Evolutionary conservation across 2,329 filamentous ascomycete genomes (phyloP).

Genomic region (Trichoderma sp.): DNA sequence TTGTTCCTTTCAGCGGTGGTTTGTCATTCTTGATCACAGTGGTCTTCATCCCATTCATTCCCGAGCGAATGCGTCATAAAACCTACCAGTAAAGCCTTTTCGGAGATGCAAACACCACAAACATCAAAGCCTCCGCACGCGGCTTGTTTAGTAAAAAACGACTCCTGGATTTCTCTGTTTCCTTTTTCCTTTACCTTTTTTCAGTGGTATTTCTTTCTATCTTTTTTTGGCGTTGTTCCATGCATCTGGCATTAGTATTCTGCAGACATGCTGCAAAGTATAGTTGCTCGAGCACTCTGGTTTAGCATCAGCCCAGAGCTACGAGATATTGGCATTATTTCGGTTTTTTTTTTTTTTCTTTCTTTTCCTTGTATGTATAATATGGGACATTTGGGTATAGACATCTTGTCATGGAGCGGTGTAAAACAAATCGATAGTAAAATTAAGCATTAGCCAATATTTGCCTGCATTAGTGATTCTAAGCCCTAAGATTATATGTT

Average conservation of each 20-base stretch:
- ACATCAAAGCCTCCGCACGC: no score
- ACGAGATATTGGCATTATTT: background rate
- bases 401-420: background rate
- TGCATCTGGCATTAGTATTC: background rate
- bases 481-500: background rate
- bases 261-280: background rate
- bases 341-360: background rate
- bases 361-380: background rate
- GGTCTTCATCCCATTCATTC: no score
- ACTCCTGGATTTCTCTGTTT: background rate
- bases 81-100: no score
- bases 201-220: background rate
- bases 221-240: background rate
- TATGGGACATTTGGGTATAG: slow-evolving; percentile 14
- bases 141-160: no score
- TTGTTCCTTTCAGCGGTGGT: no score
- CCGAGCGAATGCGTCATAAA: no score
- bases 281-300: background rate
- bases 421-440: background rate
- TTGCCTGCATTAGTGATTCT: background rate
- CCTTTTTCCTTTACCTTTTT: background rate
- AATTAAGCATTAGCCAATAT: background rate
- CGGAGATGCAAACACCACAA: no score
- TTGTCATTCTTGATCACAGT: no score
- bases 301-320: background rate